Evolutionary conservation across 164 flowering plant genomes (phyloP), one percentile per base, ranked within the genome.

Genomic region (Sedum album): DNA sequence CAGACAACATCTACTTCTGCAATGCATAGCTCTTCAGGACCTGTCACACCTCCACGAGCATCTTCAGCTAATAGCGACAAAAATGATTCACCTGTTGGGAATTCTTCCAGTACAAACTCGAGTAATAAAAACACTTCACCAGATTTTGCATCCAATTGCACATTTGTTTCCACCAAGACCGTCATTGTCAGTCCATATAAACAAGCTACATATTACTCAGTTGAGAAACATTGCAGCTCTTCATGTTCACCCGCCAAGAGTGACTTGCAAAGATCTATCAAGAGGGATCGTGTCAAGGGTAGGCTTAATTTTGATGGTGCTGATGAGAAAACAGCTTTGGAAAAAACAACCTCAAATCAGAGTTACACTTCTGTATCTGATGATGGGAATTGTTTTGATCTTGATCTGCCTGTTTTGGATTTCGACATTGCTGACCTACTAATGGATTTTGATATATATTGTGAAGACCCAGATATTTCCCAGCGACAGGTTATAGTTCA

Each of bases 301-400:
- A 85, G 97, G 77, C 76, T 91, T 31, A 88, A 91, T 81, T 94
- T 94, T 78, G 90, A 80, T 77, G 82, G 80, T 62, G 76, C 91
- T 68, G 84, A 79, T 70, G 79, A n/a, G 41, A 72, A 75, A 31
- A 71, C 21, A 28, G 75, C 49, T 71, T 53, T 72, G 9, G 86
- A 74, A 64, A 79, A 74, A 23, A 71, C 84, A 51, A 66, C 33
- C 5, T 60, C 61, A 33, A 74, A 75, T 66, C 80, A 76, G 17
- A 65, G 44, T 48, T 76, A 83, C 6, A 69, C 82, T 51, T 77
- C 89, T 66, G 87, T 72, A 65, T 72, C 83, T 44, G 80, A 76
- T 5, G 78, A 69, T 65, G 88, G 66, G 11, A 89, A 80, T 60
- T 5, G 79, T 26, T 84, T 85, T 76, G 89, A 85, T 77, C 73